A percentile compares a stretch with the other conserved stretches of the same genome.
These are phyloP conservation scores for Populus hybrid DNA, from an alignment of 441 rosid genomes.

Conservation along the genomic window DNA sequence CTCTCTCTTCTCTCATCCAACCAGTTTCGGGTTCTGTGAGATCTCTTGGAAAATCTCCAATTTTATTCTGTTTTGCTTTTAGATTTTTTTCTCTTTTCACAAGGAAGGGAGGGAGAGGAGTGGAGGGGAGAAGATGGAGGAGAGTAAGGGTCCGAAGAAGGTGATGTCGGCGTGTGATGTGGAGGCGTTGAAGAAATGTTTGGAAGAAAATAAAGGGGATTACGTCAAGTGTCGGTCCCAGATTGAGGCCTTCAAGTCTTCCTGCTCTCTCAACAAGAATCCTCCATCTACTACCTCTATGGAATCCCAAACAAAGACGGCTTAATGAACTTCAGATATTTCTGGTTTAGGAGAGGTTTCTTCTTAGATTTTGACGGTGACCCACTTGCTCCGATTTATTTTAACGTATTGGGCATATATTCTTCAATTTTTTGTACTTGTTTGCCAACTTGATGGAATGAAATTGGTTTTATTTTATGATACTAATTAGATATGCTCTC, in stretches of 20 bases:
- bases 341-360: not conserved
- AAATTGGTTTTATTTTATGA: no score
- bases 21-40: no score
- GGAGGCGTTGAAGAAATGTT: slow-evolving; percentile 66
- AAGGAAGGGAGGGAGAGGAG: not conserved
- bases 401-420: no score
- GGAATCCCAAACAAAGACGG: slow-evolving; percentile 11
- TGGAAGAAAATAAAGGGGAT: slow-evolving; percentile 50
- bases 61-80: no score
- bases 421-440: no score
- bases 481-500: no score
- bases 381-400: no score
- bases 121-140: slow-evolving; percentile 15
- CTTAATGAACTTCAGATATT: not conserved
- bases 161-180: slow-evolving; percentile 69
- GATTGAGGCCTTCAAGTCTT: slow-evolving; percentile 77
- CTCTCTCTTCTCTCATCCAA: no score
- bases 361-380: not conserved
- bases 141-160: slow-evolving; percentile 37
- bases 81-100: no score
- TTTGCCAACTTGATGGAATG: no score
- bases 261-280: slow-evolving; percentile 63
- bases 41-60: no score
- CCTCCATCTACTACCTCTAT: slow-evolving; percentile 15
- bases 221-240: slow-evolving; percentile 59